These are phyloP conservation scores for Aspergillus ruber DNA, from an alignment of 2,329 filamentous ascomycete genomes.

Conservation along the genomic window DNA sequence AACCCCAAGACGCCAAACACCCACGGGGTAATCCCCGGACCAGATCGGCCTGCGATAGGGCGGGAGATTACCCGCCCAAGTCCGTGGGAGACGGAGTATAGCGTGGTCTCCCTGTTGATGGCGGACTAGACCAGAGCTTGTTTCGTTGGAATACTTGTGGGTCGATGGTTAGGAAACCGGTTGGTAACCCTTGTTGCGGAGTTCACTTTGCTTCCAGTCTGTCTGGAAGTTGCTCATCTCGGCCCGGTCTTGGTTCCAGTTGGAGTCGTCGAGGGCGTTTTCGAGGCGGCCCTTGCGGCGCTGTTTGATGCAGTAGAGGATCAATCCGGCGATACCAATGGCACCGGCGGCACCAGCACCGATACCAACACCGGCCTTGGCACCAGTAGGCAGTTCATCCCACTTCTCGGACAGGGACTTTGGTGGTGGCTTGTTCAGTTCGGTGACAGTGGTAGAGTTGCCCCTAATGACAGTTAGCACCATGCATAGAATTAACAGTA, in stretches of 20 bases:
- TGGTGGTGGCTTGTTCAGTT: slow-evolving; percentile 29
- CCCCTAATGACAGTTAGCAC: slow-evolving; percentile 49
- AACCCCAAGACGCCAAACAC: background rate
- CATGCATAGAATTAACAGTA: background rate
- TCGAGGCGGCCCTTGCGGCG: slow-evolving; percentile 46
- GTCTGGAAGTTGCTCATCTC: slow-evolving; percentile 34
- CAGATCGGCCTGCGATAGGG: slow-evolving; percentile 1
- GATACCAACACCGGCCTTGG: slow-evolving; percentile 44
- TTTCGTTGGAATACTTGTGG: background rate
- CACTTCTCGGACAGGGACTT: slow-evolving; percentile 36
- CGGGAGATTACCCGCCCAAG: background rate
- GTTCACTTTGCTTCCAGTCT: slow-evolving; percentile 34
- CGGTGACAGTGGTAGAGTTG: slow-evolving; percentile 46
- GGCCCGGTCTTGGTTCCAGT: slow-evolving; percentile 36
- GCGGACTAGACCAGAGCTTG: background rate
- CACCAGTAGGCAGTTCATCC: slow-evolving; percentile 38
- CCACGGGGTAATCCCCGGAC: background rate
- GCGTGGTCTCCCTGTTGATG: background rate
- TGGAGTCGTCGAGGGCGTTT: slow-evolving; percentile 41
- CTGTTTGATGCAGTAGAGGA: slow-evolving; percentile 46
- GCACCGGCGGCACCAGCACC: slow-evolving; percentile 31
- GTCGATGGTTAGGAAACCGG: slow-evolving; percentile 10
- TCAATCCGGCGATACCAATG: slow-evolving; percentile 28
- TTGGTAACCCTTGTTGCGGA: slow-evolving; percentile 23
- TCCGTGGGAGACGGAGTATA: background rate